Evolutionary conservation across 2,329 filamentous ascomycete species (phyloP), one percentile per base, ranked within the genome.

Genomic region (Endoconidiophora laricicola): DNA sequence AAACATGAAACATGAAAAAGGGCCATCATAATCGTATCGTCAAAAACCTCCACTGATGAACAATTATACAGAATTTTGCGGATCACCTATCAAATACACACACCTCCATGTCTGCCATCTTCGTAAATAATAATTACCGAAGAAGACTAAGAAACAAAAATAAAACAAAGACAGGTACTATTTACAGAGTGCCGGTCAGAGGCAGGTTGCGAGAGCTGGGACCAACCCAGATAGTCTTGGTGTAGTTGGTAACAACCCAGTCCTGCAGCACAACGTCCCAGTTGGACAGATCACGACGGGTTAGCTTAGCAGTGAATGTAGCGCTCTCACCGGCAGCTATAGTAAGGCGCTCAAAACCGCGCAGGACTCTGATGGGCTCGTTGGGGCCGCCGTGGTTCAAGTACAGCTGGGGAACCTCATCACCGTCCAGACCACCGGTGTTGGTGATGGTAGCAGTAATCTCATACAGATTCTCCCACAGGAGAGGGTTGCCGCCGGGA

Each of bases 241-340:
- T 59, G 44, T 64, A 58, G 16, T 65, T 57, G 6, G 66, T 69
- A n/a, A 78, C 58, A 43, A 86, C 74, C 88, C 90, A 96, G 69
- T 95, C 81, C 70, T 95, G 88, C n/a, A 66, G 62, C 1, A 60
- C 70, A 1, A 75, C 68, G 57, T 94, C 85, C 88, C 90, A 95
- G 67, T 87, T 91, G 61, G 81, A 86, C 50, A 95, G 57, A 60
- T 95, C 90, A 51, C 86, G 78, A 38, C 88, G 74, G 4, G 79
- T 87, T 50, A 95, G 65, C 14, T 79, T 73, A 0, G 76, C 79
- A 1, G 63, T 70, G 68, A 91, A 93, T 2, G 71, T 75, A 3
- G 68, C 70, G 47, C 72, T 77, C 63, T 77, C 63, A n/a, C 85
- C 86, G 0, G 85, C 73, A 3, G 74, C 69, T 55, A 95, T 79